Evolutionary conservation across 768 basidiomycete species (phyloP).

Genomic region (Suillus spraguei): DNA sequence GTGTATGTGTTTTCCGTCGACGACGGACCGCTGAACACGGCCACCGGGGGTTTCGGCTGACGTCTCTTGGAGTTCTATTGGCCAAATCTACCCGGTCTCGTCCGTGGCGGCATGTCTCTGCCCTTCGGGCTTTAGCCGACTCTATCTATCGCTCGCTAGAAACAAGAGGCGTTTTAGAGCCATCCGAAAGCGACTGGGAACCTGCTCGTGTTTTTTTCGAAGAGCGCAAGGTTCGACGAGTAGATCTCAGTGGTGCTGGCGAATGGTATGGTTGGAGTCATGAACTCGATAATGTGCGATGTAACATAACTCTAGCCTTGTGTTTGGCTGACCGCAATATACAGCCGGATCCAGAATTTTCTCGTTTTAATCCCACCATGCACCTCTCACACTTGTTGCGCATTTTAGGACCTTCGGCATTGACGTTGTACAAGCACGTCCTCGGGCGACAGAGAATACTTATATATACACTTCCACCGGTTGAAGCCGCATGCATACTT

Average conservation of each 20-base stretch:
- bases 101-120: constrained; percentile 74
- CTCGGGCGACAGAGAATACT: constrained; percentile 75
- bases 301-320: not conserved
- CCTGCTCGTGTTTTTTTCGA: constrained; percentile 67
- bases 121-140: constrained; percentile 61
- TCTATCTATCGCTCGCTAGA: constrained; percentile 56
- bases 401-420: constrained; percentile 74
- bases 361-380: constrained; percentile 52
- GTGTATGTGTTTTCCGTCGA: constrained; percentile 75
- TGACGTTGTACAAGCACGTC: constrained; percentile 81
- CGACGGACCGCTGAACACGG: constrained; percentile 69
- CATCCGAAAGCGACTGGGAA: constrained; percentile 61
- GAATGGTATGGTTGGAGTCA: constrained; percentile 71
- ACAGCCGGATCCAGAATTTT: constrained; percentile 26
- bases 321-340: not conserved
- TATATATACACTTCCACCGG: constrained; percentile 78
- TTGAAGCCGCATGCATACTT: constrained; percentile 77
- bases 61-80: constrained; percentile 75
- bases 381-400: constrained; percentile 78
- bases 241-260: constrained; percentile 56
- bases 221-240: constrained; percentile 51
- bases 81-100: constrained; percentile 64
- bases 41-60: constrained; percentile 79
- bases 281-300: constrained; percentile 59
- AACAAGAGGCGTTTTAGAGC: constrained; percentile 47